A percentile compares a stretch with the other conserved stretches of the same genome.
Evolutionary conservation across 2,329 filamentous ascomycete species (phyloP).

Genomic region (Zasmidium citrigriseum): DNA sequence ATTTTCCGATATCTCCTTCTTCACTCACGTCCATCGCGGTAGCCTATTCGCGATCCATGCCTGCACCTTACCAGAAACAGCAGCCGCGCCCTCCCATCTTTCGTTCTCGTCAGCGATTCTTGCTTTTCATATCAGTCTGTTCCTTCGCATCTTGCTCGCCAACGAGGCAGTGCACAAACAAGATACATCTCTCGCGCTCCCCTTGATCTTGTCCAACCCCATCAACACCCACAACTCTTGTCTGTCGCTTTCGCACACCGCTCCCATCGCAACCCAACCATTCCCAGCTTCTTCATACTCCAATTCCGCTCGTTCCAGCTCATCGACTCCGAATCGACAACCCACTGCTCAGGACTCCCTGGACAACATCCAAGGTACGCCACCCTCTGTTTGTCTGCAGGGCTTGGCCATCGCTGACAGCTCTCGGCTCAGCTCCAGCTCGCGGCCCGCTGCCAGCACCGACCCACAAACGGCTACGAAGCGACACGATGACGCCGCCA

Average conservation of each 20-base stretch:
- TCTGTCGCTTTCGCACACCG: constrained; percentile 20
- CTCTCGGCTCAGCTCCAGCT: not conserved
- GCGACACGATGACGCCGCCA: constrained; percentile 7
- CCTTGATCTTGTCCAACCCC: constrained; percentile 1
- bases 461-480: not conserved
- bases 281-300: constrained; percentile 38
- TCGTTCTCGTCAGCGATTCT: not conserved
- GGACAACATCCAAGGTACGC: not conserved
- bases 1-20: not conserved
- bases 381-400: not conserved
- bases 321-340: not conserved
- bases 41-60: not conserved
- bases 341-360: not conserved
- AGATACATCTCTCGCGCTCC: constrained; percentile 6
- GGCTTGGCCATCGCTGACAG: not conserved
- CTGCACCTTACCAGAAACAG: not conserved
- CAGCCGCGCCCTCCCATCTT: constrained; percentile 1
- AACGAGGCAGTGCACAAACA: constrained; percentile 20
- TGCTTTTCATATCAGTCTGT: constrained; percentile 6
- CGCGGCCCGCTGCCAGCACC: not conserved
- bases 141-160: constrained; percentile 10
- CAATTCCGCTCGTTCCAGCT: constrained; percentile 17
- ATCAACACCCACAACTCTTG: constrained; percentile 23
- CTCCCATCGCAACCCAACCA: constrained; percentile 33
- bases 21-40: not conserved